Percentiles rank a stretch among this genome's conserved stretches.
Evolutionary conservation across 495 filamentous ascomycete genomes (phyloP).

Genomic region (Parmelia sp.): DNA sequence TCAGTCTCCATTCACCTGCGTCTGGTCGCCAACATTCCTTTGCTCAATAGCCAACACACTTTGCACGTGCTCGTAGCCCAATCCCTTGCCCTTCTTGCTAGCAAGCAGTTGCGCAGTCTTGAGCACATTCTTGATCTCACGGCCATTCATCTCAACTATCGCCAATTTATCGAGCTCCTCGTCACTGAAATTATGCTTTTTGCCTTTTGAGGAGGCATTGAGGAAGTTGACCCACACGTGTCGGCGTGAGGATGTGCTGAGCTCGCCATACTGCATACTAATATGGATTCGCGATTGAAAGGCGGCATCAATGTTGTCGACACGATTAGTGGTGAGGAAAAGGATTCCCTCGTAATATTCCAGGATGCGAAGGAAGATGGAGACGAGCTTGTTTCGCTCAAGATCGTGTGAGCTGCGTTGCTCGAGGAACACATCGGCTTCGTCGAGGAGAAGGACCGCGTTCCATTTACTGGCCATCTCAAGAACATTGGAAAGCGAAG

Average conservation of each 20-base stretch:
- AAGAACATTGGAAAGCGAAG: slow-evolving; percentile 24
- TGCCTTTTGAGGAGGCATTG: slow-evolving; percentile 1
- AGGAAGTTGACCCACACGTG: slow-evolving; percentile 24
- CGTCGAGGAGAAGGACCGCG: slow-evolving; percentile 51
- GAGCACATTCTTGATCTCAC: slow-evolving; percentile 60
- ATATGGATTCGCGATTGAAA: slow-evolving; percentile 43
- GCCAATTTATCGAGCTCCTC: slow-evolving; percentile 39
- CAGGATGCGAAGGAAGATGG: slow-evolving; percentile 34
- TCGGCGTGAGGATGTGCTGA: slow-evolving; percentile 21
- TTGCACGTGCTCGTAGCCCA: slow-evolving; percentile 40
- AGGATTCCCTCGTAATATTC: slow-evolving; percentile 39
- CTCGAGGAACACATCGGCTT: slow-evolving; percentile 65
- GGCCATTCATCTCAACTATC: slow-evolving; percentile 48
- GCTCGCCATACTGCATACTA: slow-evolving; percentile 37
- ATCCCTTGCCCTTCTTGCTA: slow-evolving; percentile 30
- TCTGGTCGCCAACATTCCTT: slow-evolving; percentile 9
- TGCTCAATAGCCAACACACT: slow-evolving; percentile 41
- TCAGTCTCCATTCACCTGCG: neutral
- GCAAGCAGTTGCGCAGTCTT: slow-evolving; percentile 49
- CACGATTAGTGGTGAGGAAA: slow-evolving; percentile 38
- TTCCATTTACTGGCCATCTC: slow-evolving; percentile 29
- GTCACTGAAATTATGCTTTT: slow-evolving; percentile 32
- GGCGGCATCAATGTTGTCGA: slow-evolving; percentile 38
- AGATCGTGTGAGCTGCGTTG: slow-evolving; percentile 41
- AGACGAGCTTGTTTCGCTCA: slow-evolving; percentile 50